phyloP scores from a whole-genome alignment of 2,329 filamentous ascomycete species.

The Apiospora arundinis region DNA sequence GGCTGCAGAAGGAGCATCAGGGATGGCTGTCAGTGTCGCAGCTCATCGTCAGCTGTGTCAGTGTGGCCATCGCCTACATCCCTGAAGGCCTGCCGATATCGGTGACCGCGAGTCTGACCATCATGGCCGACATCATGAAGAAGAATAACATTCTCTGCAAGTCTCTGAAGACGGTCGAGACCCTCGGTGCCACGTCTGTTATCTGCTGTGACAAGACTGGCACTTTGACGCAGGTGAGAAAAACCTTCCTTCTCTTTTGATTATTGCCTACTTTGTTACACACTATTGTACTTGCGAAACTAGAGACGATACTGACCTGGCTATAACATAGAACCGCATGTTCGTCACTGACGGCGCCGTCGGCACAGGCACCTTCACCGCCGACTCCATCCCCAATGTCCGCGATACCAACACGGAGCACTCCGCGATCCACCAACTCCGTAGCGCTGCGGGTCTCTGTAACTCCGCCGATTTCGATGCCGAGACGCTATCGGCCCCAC shows the following conservation, averaged over 20 bases:
- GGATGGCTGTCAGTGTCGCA: slow-evolving; percentile 67
- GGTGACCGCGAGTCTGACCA: slow-evolving; percentile 16
- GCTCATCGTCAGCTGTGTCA: slow-evolving; percentile 18
- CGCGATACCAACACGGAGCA: neutral
- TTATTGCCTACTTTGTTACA: no score
- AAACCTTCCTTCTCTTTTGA: no score
- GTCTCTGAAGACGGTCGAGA: slow-evolving; percentile 20
- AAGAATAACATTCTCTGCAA: slow-evolving; percentile 16
- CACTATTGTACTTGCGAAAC: no score
- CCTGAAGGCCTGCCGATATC: slow-evolving; percentile 18
- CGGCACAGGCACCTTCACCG: neutral
- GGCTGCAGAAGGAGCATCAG: slow-evolving; percentile 70
- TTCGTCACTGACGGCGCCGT: neutral
- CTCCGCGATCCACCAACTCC: slow-evolving; percentile 32
- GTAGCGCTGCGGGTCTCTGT: slow-evolving; percentile 44
- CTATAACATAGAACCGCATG: no score
- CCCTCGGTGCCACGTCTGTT: slow-evolving; percentile 12
- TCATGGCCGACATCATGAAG: slow-evolving; percentile 19
- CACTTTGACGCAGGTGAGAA: slow-evolving; percentile 55
- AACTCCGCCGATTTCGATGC: slow-evolving; percentile 52
- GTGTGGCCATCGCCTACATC: slow-evolving; percentile 18
- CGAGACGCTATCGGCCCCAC: slow-evolving; percentile 41
- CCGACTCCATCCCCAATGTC: slow-evolving; percentile 31
- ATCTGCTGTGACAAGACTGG: slow-evolving; percentile 17
- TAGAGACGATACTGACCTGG: no score